Evolutionary conservation across 2,329 filamentous ascomycete genomes (phyloP).

Genomic region (Coleophoma eucalyptorum): DNA sequence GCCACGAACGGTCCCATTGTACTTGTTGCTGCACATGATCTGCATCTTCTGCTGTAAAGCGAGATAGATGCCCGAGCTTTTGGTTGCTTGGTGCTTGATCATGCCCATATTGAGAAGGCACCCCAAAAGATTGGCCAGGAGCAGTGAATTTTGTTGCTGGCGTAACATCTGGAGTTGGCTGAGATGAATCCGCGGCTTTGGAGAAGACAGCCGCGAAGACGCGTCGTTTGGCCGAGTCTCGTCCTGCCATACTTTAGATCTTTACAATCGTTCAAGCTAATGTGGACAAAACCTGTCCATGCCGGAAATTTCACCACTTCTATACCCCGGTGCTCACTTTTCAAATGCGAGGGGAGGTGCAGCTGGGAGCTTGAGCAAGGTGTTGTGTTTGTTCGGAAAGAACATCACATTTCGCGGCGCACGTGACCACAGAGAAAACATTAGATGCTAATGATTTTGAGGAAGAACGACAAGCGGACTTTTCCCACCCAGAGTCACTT

Average conservation of each 20-base stretch:
- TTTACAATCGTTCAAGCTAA: too few relatives aligned
- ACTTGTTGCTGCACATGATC: constrained; percentile 36
- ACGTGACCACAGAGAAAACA: too few relatives aligned
- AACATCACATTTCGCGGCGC: too few relatives aligned
- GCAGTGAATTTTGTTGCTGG: constrained; percentile 18
- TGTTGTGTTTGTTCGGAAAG: neutral
- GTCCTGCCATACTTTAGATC: neutral
- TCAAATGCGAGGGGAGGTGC: neutral
- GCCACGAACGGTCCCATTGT: constrained; percentile 59
- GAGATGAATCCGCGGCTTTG: constrained; percentile 15
- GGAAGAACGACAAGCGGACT: too few relatives aligned
- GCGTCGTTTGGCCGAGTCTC: constrained; percentile 16
- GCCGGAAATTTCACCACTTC: too few relatives aligned
- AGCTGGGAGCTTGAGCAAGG: neutral
- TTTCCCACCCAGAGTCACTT: too few relatives aligned
- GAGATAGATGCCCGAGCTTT: neutral
- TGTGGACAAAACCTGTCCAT: too few relatives aligned
- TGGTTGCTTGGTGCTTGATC: neutral
- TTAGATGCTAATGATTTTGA: too few relatives aligned
- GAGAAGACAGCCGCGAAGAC: constrained; percentile 28
- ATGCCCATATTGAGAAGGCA: constrained; percentile 4
- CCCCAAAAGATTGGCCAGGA: constrained; percentile 21
- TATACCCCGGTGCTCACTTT: constrained; percentile 1
- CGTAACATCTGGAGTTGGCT: constrained; percentile 23
- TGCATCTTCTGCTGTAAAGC: neutral